Conservation (phyloP, 805 yeast species). For the Myxozyma neotropica region DNA sequence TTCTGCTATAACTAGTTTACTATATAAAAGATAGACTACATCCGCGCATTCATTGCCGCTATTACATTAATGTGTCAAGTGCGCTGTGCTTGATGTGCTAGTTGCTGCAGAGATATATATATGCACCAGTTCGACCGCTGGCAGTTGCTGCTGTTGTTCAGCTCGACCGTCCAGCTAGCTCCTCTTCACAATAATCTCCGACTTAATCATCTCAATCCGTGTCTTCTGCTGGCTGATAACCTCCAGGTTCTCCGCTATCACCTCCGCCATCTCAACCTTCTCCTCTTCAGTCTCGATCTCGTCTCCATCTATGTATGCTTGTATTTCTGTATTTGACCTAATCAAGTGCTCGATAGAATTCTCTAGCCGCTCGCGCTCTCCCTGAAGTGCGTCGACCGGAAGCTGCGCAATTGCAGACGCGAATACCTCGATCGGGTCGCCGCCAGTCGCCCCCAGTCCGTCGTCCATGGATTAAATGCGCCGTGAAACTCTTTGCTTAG, state of each 20-base stretch:
- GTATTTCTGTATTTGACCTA: slow-evolving; percentile 39
- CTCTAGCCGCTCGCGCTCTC: slow-evolving; percentile 37
- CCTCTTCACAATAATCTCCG: slow-evolving; percentile 2
- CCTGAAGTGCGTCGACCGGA: slow-evolving; percentile 24
- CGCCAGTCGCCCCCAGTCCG: not conserved
- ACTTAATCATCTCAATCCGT: slow-evolving; percentile 17
- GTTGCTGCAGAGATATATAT: too few relatives aligned
- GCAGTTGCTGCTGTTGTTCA: too few relatives aligned
- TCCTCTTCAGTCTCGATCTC: slow-evolving; percentile 25
- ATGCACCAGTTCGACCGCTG: too few relatives aligned
- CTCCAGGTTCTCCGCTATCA: slow-evolving; percentile 28
- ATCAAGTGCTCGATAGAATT: slow-evolving; percentile 39
- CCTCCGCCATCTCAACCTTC: slow-evolving; percentile 21
- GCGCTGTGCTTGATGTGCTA: too few relatives aligned
- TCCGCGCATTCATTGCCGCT: too few relatives aligned
- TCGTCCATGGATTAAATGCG: not conserved
- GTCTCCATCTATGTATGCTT: slow-evolving; percentile 30
- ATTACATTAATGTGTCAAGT: too few relatives aligned
- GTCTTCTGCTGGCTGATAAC: slow-evolving; percentile 22
- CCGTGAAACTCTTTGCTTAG: too few relatives aligned
- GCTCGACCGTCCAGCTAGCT: too few relatives aligned
- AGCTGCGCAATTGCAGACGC: slow-evolving; percentile 25
- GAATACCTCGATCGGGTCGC: slow-evolving; percentile 14
- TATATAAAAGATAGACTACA: too few relatives aligned
- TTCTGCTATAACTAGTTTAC: too few relatives aligned